phyloP scores from a whole-genome alignment of 2,329 filamentous ascomycete species.

The Chaetomium globosum region DNA sequence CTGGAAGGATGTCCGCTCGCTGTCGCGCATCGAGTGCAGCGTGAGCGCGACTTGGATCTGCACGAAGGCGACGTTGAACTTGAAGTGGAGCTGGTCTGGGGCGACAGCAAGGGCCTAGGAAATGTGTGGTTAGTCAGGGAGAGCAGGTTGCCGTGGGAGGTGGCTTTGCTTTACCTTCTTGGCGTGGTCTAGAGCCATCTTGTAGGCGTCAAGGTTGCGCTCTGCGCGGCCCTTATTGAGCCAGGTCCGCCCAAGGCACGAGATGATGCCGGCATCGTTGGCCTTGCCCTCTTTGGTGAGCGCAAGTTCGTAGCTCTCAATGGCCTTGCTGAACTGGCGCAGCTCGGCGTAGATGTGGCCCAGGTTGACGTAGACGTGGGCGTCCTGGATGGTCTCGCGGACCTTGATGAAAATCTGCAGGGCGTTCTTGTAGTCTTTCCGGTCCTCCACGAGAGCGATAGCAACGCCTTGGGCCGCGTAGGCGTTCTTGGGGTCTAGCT shows the following conservation, averaged over 20 bases:
- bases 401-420: slow-evolving; percentile 88
- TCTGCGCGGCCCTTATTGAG: slow-evolving; percentile 73
- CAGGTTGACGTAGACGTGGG: slow-evolving; percentile 87
- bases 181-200: slow-evolving; percentile 61
- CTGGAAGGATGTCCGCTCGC: slow-evolving; percentile 75
- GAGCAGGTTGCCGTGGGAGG: background rate
- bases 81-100: slow-evolving; percentile 84
- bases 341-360: slow-evolving; percentile 91
- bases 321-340: slow-evolving; percentile 85
- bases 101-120: slow-evolving; percentile 71
- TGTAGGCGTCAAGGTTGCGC: slow-evolving; percentile 60
- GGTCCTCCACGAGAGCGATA: slow-evolving; percentile 91
- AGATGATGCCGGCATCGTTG: slow-evolving; percentile 76
- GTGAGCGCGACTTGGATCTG: slow-evolving; percentile 90
- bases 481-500: slow-evolving; percentile 91
- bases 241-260: slow-evolving; percentile 87
- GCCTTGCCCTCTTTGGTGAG: slow-evolving; percentile 73
- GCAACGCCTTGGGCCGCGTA: slow-evolving; percentile 95
- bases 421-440: slow-evolving; percentile 80
- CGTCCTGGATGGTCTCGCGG: slow-evolving; percentile 84
- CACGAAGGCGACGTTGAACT: slow-evolving; percentile 97
- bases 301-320: slow-evolving; percentile 91
- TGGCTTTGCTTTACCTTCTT: slow-evolving; percentile 57
- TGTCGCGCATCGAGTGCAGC: slow-evolving; percentile 73
- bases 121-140: slow-evolving; percentile 18